A percentile compares a stretch with the other conserved stretches of the same genome.
These are phyloP conservation scores for Annona cherimola DNA, from an alignment of 164 flowering plant genomes.

Conservation along the genomic window DNA sequence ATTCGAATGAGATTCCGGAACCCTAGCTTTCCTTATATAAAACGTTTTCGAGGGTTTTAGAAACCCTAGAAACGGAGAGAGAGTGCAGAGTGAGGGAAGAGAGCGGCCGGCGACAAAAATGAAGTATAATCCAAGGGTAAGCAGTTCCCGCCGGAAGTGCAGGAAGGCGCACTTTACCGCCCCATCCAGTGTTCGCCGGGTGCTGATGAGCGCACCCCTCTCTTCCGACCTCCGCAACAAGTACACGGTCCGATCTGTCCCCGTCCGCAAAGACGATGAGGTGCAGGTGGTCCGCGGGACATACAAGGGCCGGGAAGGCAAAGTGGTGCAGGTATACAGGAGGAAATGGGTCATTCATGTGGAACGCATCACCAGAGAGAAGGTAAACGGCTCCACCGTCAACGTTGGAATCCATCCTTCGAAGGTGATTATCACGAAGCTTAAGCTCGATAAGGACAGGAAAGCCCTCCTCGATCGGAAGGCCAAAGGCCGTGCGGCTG, in stretches of 20 bases:
- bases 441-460: slow-evolving; percentile 31
- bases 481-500: slow-evolving; percentile 28
- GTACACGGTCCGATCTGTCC: too few species aligned
- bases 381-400: slow-evolving; percentile 33
- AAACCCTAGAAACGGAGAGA: not conserved
- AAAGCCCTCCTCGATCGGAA: slow-evolving; percentile 29
- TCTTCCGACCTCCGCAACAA: too few species aligned
- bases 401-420: slow-evolving; percentile 30
- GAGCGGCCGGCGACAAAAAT: too few species aligned
- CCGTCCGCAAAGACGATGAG: slow-evolving; percentile 90
- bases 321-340: slow-evolving; percentile 25
- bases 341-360: slow-evolving; percentile 28
- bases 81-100: not conserved
- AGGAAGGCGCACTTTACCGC: too few species aligned
- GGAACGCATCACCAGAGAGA: slow-evolving; percentile 31
- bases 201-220: too few species aligned
- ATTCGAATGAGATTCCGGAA: not conserved
- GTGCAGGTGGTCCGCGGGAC: slow-evolving; percentile 76
- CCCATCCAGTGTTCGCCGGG: too few species aligned
- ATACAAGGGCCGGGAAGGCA: slow-evolving; percentile 77
- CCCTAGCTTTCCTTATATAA: not conserved
- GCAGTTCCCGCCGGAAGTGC: too few species aligned
- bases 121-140: too few species aligned
- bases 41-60: too few species aligned
- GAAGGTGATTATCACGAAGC: slow-evolving; percentile 23